A percentile compares a stretch with the other conserved stretches of the same genome.
Conservation (phyloP, 2,329 filamentous ascomycete genomes). For the Colletotrichum caudatum region DNA sequence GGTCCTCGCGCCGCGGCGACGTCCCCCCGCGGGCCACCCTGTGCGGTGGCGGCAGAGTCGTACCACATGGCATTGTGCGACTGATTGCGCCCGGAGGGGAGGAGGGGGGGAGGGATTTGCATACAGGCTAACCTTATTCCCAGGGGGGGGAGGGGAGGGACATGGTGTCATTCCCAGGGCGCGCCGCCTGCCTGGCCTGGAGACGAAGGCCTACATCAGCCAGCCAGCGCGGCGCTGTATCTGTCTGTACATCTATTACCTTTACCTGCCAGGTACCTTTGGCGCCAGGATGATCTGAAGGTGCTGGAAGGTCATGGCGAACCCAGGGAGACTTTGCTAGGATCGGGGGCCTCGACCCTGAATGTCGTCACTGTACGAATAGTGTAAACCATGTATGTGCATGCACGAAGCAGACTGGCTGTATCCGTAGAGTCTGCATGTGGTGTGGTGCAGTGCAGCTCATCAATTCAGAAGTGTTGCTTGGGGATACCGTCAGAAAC, state of each 20-base stretch:
- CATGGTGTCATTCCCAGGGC: conserved; percentile 21
- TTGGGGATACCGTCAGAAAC: not conserved
- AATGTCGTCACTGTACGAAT: no score
- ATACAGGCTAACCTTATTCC: not conserved
- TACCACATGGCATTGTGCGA: conserved; percentile 35
- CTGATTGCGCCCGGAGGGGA: not conserved
- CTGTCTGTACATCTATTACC: no score
- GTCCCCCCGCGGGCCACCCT: not conserved
- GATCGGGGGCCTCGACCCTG: no score
- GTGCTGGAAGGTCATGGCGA: conserved; percentile 8
- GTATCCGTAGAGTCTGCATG: no score
- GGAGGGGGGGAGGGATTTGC: not conserved
- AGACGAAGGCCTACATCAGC: not conserved
- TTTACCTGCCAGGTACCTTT: not conserved
- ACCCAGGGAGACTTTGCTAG: not conserved
- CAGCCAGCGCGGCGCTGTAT: no score
- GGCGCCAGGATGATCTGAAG: not conserved
- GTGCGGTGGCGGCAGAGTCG: conserved; percentile 11
- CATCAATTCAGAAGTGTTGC: not conserved
- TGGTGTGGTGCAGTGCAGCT: not conserved
- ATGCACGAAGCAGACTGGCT: not conserved
- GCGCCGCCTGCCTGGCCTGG: not conserved
- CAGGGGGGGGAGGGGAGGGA: not conserved
- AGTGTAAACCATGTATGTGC: not conserved
- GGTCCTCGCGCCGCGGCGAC: not conserved